Evolutionary conservation across 768 basidiomycete genomes (phyloP), one percentile per base, ranked within the genome.

Genomic region (Tremella mesenterica): DNA sequence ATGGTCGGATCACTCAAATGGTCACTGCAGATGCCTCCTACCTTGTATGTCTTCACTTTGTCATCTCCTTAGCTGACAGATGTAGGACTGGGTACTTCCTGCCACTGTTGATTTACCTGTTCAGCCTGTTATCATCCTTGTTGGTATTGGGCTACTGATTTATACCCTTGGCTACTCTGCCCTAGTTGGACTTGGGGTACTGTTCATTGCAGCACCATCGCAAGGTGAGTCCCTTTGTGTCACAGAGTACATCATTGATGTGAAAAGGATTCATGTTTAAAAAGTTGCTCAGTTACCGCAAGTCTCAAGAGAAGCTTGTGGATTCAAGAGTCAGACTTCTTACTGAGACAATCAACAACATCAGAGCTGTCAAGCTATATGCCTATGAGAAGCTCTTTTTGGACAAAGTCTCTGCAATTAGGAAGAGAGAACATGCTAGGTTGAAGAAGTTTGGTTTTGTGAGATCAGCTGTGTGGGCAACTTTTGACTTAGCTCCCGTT

Each of bases 1-100:
- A 80, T 36, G 85, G 85, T 0, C 76, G 83, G 62, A 81, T 85
- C 46, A 84, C 81, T 8, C 85, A 83, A 0, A 80, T 85, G 76
- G 83, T 85, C 7, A 81, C 82, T 1, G 54, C 54, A 4, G 64
- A 66, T 39, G 51, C 58, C 14, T 56, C 54, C 30, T 60, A 51
- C 30, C 43, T 60, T 27, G 58, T 59, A 7, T 27, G 53, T 20
- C 20, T 18, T 7, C 7, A 28, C 9, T 44, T n/a, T 16, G 8
- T n/a, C 8, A 50, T 12, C 12, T n/a, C n/a, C n/a, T n/a, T n/a
- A n/a, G 6, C n/a, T 23, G 38, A 41, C 33, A 28, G 29, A 44
- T 29, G 20, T 29, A 60, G 54, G 63, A 67, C 44, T 60, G 45
- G 48, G 53, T 57, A 3, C 47, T 52, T 20, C 56, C 58, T 2